Evolutionary conservation across 805 yeast genomes (phyloP), one percentile per base, ranked within the genome.

Genomic region (Grigorovia jiainica): DNA sequence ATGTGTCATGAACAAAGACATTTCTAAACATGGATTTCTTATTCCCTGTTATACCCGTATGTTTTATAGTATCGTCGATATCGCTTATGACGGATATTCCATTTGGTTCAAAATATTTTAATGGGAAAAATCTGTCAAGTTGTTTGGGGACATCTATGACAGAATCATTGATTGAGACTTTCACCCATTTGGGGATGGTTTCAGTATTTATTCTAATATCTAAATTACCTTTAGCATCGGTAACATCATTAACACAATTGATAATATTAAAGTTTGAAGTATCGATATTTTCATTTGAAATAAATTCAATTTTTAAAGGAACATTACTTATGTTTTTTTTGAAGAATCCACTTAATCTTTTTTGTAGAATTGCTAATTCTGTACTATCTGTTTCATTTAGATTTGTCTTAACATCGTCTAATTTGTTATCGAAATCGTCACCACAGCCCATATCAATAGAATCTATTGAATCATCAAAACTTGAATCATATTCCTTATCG

Each of bases 11-110:
- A 2, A 83, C 72, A 44, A 92, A 77, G 1, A 87, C 79, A 54
- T 83, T 89, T 45, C 82, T 70, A 62, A 92, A 78, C 49, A 90
- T 69, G 32, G 83, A 86, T 44, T 94, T 71, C 61, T 86, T 87
- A 46, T 89, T 95, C 1, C 90, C 90, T 27, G 84, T 71, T 1
- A 92, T 90, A 2, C 97, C 97, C 0, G 98, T 87, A 34, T 76
- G 69, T 54, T 92, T 83, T 29, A 90, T 79, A 0, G 99, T 92
- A 57, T 92, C 99, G 58, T 92, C 99, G 34, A 92, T 80, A 60
- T 92, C 99, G 53, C 89, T 79, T 18, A 92, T 87, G 2, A 92
- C 60, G 10, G 84, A 85, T 18, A 80, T 65, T 0, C 95, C 92
- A 0, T 55, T 39, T 1, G 55, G 49, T 27, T 53, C 46, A 5